These are phyloP conservation scores for Pharus latifolius DNA, from an alignment of 176 grass and related monocot species.

Conservation along the genomic window DNA sequence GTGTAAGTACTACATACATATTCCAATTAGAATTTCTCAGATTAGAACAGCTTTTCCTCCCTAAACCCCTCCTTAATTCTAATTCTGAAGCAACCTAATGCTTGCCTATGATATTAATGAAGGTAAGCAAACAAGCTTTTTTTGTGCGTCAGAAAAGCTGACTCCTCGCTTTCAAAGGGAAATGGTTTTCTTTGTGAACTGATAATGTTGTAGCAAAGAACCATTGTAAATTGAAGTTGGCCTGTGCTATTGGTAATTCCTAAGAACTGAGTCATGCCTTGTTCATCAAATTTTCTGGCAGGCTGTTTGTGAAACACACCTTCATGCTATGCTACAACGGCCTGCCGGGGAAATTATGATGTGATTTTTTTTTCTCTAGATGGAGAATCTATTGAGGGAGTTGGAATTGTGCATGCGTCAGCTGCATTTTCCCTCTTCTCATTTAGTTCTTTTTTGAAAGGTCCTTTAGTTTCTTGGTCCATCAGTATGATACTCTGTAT, in stretches of 20 bases:
- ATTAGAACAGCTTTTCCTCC: background rate
- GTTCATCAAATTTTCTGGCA: too few species aligned
- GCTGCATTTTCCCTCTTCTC: background rate
- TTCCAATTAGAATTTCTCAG: background rate
- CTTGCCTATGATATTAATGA: background rate
- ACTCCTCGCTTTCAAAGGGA: background rate
- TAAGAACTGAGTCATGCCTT: background rate
- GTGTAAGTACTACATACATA: slow-evolving; percentile 85
- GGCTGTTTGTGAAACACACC: too few species aligned
- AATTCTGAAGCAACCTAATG: background rate
- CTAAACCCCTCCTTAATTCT: background rate
- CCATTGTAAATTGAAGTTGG: background rate
- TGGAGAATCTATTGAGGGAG: too few species aligned
- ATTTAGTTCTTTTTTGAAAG: too few species aligned
- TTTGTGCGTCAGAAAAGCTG: background rate
- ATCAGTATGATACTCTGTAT: background rate
- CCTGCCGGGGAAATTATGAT: too few species aligned
- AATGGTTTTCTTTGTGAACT: background rate
- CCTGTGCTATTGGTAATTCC: background rate
- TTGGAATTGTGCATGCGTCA: too few species aligned
- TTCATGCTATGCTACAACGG: too few species aligned
- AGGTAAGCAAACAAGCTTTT: background rate
- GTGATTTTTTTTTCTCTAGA: too few species aligned
- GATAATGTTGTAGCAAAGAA: background rate
- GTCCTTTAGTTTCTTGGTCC: background rate